Conservation (phyloP, 768 basidiomycete genomes). For the Leucosporidium creatinivorum region DNA sequence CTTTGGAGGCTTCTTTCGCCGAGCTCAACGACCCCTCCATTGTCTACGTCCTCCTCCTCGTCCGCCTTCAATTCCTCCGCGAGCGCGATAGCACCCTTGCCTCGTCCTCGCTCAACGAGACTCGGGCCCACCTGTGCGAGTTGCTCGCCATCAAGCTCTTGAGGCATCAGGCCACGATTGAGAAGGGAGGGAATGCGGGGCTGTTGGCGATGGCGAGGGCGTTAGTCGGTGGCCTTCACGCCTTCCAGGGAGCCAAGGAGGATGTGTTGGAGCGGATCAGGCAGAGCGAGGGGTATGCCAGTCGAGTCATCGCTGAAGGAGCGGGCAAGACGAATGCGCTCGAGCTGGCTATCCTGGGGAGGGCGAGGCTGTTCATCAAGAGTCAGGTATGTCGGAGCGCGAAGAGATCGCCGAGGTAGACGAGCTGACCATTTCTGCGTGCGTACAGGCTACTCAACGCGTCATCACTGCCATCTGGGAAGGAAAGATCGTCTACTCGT, state of each 20-base stretch:
- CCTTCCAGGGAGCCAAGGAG: conserved; percentile 31
- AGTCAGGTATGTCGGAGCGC: conserved; percentile 40
- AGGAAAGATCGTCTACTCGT: conserved; percentile 44
- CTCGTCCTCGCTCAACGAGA: conserved; percentile 24
- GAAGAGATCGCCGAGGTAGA: conserved; percentile 7
- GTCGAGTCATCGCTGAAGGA: conserved; percentile 29
- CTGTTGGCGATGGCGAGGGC: conserved; percentile 27
- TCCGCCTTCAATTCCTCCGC: conserved; percentile 30
- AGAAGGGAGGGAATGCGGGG: conserved; percentile 1
- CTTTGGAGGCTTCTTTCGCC: conserved; percentile 5
- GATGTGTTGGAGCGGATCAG: conserved; percentile 25
- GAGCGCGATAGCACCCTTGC: conserved; percentile 17
- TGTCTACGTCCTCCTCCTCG: conserved; percentile 33
- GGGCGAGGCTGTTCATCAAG: conserved; percentile 36
- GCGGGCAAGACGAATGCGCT: conserved; percentile 29
- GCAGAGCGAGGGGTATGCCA: conserved; percentile 42
- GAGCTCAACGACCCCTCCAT: conserved; percentile 12
- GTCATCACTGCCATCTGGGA: conserved; percentile 41
- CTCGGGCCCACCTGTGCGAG: conserved; percentile 30
- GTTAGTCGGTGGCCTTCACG: conserved; percentile 29
- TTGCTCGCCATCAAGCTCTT: conserved; percentile 23
- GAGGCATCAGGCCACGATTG: conserved; percentile 10
- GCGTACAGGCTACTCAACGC: conserved; percentile 10
- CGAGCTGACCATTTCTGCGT: too few species aligned
- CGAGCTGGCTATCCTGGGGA: conserved; percentile 28